These are phyloP conservation scores for Pisolithus thermaeus DNA, from an alignment of 1,284 basidiomycete species.

Conservation along the genomic window DNA sequence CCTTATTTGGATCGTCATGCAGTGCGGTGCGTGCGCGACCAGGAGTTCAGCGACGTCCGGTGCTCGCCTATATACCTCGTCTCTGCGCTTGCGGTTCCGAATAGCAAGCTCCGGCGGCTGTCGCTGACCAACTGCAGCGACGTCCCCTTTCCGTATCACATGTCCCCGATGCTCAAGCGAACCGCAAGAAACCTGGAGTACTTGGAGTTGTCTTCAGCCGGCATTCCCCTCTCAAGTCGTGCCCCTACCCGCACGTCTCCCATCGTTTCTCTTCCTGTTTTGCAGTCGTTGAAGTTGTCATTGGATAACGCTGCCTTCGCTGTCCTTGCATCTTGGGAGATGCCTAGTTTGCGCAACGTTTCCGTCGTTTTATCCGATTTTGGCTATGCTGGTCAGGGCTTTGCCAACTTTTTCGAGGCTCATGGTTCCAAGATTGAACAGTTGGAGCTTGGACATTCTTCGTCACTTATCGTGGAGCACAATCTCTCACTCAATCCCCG, in stretches of 20 bases:
- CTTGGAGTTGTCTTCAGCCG: slow-evolving; percentile 50
- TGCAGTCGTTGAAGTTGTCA: slow-evolving; percentile 61
- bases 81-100: slow-evolving; percentile 48
- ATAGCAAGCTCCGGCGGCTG: slow-evolving; percentile 47
- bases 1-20: slow-evolving; percentile 60
- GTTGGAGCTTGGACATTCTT: slow-evolving; percentile 66
- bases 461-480: slow-evolving; percentile 53
- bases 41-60: slow-evolving; percentile 38
- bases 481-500: slow-evolving; percentile 15
- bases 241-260: slow-evolving; percentile 35
- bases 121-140: slow-evolving; percentile 70
- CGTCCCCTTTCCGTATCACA: slow-evolving; percentile 50
- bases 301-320: slow-evolving; percentile 65
- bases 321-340: slow-evolving; percentile 51
- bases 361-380: slow-evolving; percentile 66
- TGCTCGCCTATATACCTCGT: slow-evolving; percentile 51
- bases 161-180: slow-evolving; percentile 47
- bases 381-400: slow-evolving; percentile 55
- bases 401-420: slow-evolving; percentile 55
- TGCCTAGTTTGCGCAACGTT: slow-evolving; percentile 56
- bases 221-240: slow-evolving; percentile 26
- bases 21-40: slow-evolving; percentile 48
- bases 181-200: slow-evolving; percentile 45
- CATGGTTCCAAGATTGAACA: slow-evolving; percentile 58
- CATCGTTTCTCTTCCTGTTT: slow-evolving; percentile 41